phyloP scores from a whole-genome alignment of 495 filamentous ascomycete species.

The Cercophora scortea region DNA sequence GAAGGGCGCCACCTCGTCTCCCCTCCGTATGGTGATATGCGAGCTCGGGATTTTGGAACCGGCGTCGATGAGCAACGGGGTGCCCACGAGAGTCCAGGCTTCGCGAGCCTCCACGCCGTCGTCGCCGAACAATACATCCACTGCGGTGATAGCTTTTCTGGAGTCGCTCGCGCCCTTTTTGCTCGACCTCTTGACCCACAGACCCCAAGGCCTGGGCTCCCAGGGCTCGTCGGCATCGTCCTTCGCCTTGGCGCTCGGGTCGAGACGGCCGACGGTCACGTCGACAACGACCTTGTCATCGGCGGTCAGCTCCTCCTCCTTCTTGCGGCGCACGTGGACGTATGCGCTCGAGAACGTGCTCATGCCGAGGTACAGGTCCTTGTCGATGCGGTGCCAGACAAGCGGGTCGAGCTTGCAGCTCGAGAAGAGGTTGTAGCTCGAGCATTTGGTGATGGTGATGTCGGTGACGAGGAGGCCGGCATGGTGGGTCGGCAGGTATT shows the following conservation, averaged over 20 bases:
- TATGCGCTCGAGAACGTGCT: slow-evolving; percentile 73
- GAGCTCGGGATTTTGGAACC: slow-evolving; percentile 54
- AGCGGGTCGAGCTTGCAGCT: slow-evolving; percentile 70
- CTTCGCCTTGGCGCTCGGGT: slow-evolving; percentile 50
- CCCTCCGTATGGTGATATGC: slow-evolving; percentile 69
- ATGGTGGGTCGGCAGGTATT: slow-evolving; percentile 74
- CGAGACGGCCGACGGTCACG: slow-evolving; percentile 67
- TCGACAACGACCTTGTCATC: slow-evolving; percentile 79
- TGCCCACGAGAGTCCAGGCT: slow-evolving; percentile 71
- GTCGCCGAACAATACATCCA: slow-evolving; percentile 88
- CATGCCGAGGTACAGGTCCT: slow-evolving; percentile 77
- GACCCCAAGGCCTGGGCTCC: slow-evolving; percentile 70
- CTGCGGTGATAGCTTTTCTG: slow-evolving; percentile 64
- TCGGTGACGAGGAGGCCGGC: slow-evolving; percentile 80
- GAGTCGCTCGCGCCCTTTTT: slow-evolving; percentile 75
- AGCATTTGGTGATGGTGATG: slow-evolving; percentile 75
- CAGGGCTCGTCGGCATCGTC: slow-evolving; percentile 46
- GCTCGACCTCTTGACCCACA: slow-evolving; percentile 80
- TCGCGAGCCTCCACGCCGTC: slow-evolving; percentile 85
- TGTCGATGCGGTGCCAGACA: slow-evolving; percentile 79
- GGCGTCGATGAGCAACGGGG: slow-evolving; percentile 57
- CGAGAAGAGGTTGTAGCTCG: slow-evolving; percentile 63
- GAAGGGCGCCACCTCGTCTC: slow-evolving; percentile 47
- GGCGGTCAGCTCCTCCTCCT: slow-evolving; percentile 71
- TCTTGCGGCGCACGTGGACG: slow-evolving; percentile 76